Conservation (phyloP, 495 filamentous ascomycete species). For the Halenospora varia region DNA sequence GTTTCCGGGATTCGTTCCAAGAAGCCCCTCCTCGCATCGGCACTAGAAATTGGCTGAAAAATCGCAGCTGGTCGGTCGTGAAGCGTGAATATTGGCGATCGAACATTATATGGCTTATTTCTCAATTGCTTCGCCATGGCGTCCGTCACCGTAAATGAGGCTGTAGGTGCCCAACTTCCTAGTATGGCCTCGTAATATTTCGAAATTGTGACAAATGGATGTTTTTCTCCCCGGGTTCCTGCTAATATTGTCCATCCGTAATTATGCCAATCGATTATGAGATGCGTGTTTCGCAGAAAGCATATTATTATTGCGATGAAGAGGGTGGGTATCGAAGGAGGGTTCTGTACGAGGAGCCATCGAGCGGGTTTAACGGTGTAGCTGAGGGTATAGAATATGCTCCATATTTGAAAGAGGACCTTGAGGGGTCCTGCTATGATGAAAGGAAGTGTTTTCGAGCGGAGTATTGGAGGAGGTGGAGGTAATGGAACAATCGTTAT, state of each 20-base stretch:
- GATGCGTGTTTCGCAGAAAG: constrained; percentile 70
- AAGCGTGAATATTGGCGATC: constrained; percentile 60
- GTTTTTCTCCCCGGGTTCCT: constrained; percentile 55
- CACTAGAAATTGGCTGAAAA: constrained; percentile 63
- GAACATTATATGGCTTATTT: constrained; percentile 54
- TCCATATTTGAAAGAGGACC: constrained; percentile 73
- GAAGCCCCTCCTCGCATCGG: constrained; percentile 47
- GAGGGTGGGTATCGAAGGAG: constrained; percentile 90
- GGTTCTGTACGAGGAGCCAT: constrained; percentile 90
- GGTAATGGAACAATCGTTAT: constrained; percentile 60
- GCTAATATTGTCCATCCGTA: constrained; percentile 95
- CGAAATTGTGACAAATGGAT: constrained; percentile 74
- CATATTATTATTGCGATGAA: constrained; percentile 68
- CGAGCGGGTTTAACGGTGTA: constrained; percentile 67
- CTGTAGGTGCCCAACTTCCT: constrained; percentile 56
- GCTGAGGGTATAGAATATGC: constrained; percentile 63
- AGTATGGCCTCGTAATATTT: constrained; percentile 72
- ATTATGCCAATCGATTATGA: constrained; percentile 98
- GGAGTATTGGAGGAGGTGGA: constrained; percentile 54
- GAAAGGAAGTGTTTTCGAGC: constrained; percentile 70
- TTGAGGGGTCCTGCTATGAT: constrained; percentile 78
- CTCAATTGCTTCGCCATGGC: constrained; percentile 78
- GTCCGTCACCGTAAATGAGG: constrained; percentile 81
- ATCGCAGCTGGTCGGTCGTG: constrained; percentile 85
- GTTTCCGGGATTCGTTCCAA: constrained; percentile 59